These are phyloP conservation scores for Pseudomassariella vexata DNA, from an alignment of 2,329 filamentous ascomycete genomes.

Conservation along the genomic window DNA sequence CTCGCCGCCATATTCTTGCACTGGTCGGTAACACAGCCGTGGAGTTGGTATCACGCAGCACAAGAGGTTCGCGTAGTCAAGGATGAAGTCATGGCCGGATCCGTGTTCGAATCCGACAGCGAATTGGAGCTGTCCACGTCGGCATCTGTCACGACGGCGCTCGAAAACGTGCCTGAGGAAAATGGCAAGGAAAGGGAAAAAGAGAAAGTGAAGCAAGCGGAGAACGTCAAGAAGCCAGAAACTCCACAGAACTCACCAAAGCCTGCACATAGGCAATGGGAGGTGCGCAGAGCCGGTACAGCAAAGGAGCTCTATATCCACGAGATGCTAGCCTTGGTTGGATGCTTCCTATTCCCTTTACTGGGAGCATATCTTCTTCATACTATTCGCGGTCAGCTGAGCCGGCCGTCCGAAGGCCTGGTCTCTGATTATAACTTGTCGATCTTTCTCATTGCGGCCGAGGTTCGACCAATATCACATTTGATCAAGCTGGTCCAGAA, in stretches of 20 bases:
- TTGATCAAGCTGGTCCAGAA: constrained; percentile 73
- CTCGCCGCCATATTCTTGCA: constrained; percentile 83
- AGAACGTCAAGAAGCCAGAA: no score
- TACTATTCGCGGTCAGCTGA: constrained; percentile 72
- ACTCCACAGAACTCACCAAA: not conserved
- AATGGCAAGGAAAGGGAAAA: constrained; percentile 19
- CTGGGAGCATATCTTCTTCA: constrained; percentile 82
- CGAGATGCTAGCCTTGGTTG: constrained; percentile 67
- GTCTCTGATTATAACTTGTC: constrained; percentile 91
- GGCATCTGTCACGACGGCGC: constrained; percentile 15
- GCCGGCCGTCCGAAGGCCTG: constrained; percentile 75
- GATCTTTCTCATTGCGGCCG: constrained; percentile 82
- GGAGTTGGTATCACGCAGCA: constrained; percentile 74
- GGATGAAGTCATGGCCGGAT: constrained; percentile 37
- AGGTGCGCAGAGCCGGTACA: constrained; percentile 30
- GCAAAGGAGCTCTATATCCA: constrained; percentile 64
- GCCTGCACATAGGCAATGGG: constrained; percentile 13
- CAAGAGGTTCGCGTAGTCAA: constrained; percentile 51
- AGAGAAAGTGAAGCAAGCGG: constrained; percentile 9
- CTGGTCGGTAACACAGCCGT: constrained; percentile 86
- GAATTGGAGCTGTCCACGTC: constrained; percentile 26
- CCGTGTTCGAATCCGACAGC: constrained; percentile 39
- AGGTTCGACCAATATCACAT: constrained; percentile 77
- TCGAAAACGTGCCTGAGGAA: constrained; percentile 41
- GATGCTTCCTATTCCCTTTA: constrained; percentile 74